Base-by-base conservation (phyloP, 768 basidiomycete species). In the Mycena epipterygia region DNA sequence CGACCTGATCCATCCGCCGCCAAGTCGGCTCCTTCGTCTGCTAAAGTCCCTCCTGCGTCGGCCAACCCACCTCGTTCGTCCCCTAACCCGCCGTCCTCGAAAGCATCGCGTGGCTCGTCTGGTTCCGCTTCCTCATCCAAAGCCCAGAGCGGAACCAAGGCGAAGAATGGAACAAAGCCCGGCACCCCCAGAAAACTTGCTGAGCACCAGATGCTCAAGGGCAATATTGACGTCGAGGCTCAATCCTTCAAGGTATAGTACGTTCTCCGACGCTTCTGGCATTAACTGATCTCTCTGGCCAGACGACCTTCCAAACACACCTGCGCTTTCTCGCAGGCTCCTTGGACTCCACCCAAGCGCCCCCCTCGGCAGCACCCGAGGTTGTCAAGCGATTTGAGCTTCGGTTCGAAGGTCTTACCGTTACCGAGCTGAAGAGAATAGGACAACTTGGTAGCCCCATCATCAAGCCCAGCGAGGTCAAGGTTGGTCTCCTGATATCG, bases 191-290 rank as follows among this genome's bases (percentile, higher is more conserved):
- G 52, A 27, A 68, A 55, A n/a, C 41, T 39, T 30, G 52, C 29
- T 33, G 60, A 69, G 53, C 61, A 69, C 32, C 68, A 69, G 37
- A 69, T 69, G 53, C 42, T 62, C 41, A 53, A 49, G 23, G 42
- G 46, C 25, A 44, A 61, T 11, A 55, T 69, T 23, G 61, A 63
- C 55, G 2, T 19, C 14, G 33, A 29, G 5, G 61, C 52, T n/a
- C 9, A 49, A 19, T 30, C 51, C 11, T 51, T 68, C 37, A 68
- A 68, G 67, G 67, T 60, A 68, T 42, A n/a, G 53, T 30, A 63
- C 27, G 29, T 23, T n/a, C 35, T 33, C 17, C 2, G 13, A 33
- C 23, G 16, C 27, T 37, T 39, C 14, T 16, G 48, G 1, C n/a
- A 37, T n/a, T 14, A n/a, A 14, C 51, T 67, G 21, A 59, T 33